These are phyloP conservation scores for Metschnikowia reukaufii DNA, from an alignment of 805 yeast species.

Conservation along the genomic window DNA sequence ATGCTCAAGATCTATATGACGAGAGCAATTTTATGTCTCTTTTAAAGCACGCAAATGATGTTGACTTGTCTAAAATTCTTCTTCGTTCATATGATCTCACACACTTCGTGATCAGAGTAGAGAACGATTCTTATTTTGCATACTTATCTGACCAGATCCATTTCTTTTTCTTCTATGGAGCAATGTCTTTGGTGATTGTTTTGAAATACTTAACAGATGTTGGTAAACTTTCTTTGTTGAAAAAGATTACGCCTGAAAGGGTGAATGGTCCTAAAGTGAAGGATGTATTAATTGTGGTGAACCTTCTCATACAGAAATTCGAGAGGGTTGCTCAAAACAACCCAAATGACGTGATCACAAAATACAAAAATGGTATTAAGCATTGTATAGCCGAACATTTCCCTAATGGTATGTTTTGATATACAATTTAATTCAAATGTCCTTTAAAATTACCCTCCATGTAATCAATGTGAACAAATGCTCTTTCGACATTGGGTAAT, in stretches of 20 bases:
- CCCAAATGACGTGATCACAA: constrained; percentile 30
- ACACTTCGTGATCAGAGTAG: constrained; percentile 39
- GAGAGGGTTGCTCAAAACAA: constrained; percentile 29
- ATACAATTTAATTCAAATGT: constrained; percentile 29
- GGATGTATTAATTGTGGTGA: constrained; percentile 17
- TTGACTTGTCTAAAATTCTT: constrained; percentile 34
- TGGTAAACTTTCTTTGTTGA: constrained; percentile 11
- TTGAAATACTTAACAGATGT: constrained; percentile 15
- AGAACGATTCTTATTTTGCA: constrained; percentile 59
- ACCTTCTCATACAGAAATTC: constrained; percentile 28
- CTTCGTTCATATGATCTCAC: constrained; percentile 45
- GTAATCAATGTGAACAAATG: constrained; percentile 78
- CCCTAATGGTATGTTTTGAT: constrained; percentile 3
- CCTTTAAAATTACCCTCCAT: constrained; percentile 46
- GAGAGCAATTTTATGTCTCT: constrained; percentile 25
- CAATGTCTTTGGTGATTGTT: constrained; percentile 35
- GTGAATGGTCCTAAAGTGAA: neutral
- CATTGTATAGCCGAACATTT: constrained; percentile 13
- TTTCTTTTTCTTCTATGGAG: constrained; percentile 47
- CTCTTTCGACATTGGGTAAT: constrained; percentile 73
- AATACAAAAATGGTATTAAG: constrained; percentile 27
- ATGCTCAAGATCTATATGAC: constrained; percentile 13
- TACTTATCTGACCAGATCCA: constrained; percentile 72
- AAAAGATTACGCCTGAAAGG: neutral
- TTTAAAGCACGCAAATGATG: constrained; percentile 26